Conservation (phyloP, 2,329 filamentous ascomycete species). For the Teratosphaeria destructans region DNA sequence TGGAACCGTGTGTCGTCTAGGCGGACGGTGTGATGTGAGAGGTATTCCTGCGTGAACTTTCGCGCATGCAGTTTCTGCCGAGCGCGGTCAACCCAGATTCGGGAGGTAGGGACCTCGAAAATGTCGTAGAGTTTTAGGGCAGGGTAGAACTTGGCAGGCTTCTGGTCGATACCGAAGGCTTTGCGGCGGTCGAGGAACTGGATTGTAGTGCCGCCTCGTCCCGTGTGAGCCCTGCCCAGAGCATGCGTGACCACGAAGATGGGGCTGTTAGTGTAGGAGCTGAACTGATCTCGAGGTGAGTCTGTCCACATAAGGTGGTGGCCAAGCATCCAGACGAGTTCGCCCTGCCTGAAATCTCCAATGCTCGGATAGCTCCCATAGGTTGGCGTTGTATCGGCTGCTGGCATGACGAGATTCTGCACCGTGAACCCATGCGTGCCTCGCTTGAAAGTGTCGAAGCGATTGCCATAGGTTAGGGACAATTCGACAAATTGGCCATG, state of each 20-base stretch:
- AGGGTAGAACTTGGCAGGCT: conserved; percentile 2
- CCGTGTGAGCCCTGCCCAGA: conserved; percentile 1
- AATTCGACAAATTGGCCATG: neutral
- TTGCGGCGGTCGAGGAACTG: conserved; percentile 4
- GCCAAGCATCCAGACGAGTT: conserved; percentile 3
- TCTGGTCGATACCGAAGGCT: neutral
- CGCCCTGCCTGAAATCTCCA: conserved; percentile 1
- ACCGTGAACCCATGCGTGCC: conserved; percentile 2
- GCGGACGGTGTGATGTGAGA: conserved; percentile 2
- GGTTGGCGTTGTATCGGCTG: neutral
- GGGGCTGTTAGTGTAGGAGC: conserved; percentile 4
- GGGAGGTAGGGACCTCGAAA: neutral
- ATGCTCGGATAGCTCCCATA: neutral
- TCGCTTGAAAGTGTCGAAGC: neutral
- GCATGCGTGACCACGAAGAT: conserved; percentile 5
- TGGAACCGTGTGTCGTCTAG: neutral
- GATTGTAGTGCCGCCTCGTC: conserved; percentile 3
- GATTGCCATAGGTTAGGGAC: neutral
- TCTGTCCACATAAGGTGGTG: conserved; percentile 5
- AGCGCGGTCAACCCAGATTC: neutral
- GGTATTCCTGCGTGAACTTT: conserved; percentile 8
- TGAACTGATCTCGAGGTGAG: conserved; percentile 1
- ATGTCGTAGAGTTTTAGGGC: conserved; percentile 3
- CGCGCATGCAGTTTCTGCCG: conserved; percentile 2
- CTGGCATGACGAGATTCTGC: conserved; percentile 1